phyloP scores from a whole-genome alignment of 148 eudicot species.

The Vaccinium darrowii region DNA sequence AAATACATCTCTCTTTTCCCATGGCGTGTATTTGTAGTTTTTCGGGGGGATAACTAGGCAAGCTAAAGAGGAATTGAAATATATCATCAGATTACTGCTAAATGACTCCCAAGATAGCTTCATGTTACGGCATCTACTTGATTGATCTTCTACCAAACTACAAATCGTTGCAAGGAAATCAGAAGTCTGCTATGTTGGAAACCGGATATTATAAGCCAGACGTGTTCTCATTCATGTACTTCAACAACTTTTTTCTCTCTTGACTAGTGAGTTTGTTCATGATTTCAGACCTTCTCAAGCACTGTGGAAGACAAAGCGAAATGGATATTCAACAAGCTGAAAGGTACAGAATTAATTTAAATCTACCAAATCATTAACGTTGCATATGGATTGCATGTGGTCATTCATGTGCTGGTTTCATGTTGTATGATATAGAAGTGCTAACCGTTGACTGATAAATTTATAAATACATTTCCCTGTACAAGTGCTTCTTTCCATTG shows the following conservation, averaged over 20 bases:
- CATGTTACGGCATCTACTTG: not conserved
- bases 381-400: not conserved
- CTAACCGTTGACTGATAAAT: not conserved
- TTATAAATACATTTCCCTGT: not conserved
- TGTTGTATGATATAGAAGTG: slow-evolving; percentile 10
- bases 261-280: slow-evolving; percentile 13
- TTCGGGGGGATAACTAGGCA: not conserved
- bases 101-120: slow-evolving; percentile 5
- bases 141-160: not conserved
- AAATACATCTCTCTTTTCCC: not conserved
- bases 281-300: slow-evolving; percentile 66
- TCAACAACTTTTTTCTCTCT: not conserved
- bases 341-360: slow-evolving; percentile 45
- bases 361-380: not conserved
- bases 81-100: not conserved
- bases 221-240: not conserved
- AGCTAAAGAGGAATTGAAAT: not conserved
- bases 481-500: not conserved
- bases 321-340: slow-evolving; percentile 83
- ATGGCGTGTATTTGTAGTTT: not conserved
- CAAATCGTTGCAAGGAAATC: not conserved
- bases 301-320: slow-evolving; percentile 89
- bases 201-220: not conserved
- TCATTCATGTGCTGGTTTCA: not conserved
- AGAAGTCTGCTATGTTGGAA: not conserved